Percentiles rank a stretch among this genome's conserved stretches.
Evolutionary conservation across 2,329 filamentous ascomycete genomes (phyloP).

Genomic region (Cercospora zeina): DNA sequence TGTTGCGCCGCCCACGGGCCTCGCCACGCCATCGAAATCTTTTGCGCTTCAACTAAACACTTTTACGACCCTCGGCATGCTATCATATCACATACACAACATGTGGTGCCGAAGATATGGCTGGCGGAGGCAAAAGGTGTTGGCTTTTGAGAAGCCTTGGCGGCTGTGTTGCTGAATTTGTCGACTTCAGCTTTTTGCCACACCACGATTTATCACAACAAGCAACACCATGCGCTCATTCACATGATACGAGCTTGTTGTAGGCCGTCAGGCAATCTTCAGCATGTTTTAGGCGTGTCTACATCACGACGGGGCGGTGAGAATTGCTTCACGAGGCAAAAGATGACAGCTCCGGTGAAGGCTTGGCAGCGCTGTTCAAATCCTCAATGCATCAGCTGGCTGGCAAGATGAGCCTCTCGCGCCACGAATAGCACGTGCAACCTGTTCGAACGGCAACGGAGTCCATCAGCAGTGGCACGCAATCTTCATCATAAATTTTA

Average conservation of each 20-base stretch:
- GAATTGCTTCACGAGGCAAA: background rate
- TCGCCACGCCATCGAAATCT: background rate
- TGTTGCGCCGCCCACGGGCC: background rate
- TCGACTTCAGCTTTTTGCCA: background rate
- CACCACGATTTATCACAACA: background rate
- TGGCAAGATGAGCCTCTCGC: background rate
- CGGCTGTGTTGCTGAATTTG: background rate
- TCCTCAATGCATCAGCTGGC: background rate
- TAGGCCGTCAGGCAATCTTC: background rate
- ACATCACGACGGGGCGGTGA: background rate
- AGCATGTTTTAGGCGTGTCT: background rate
- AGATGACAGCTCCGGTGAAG: background rate
- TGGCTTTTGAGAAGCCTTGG: slow-evolving; percentile 6
- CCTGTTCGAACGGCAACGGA: background rate
- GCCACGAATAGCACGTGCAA: background rate
- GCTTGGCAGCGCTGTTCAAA: background rate
- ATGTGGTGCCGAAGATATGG: background rate
- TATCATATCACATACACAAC: too few relatives aligned
- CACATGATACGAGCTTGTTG: background rate
- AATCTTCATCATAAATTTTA: background rate
- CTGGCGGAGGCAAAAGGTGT: background rate
- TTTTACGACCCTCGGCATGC: background rate
- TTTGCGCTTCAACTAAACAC: background rate
- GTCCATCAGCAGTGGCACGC: background rate
- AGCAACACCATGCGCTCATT: background rate